phyloP scores from a whole-genome alignment of 192 early-diverging fungal species.

The Podila clonocystis region DNA sequence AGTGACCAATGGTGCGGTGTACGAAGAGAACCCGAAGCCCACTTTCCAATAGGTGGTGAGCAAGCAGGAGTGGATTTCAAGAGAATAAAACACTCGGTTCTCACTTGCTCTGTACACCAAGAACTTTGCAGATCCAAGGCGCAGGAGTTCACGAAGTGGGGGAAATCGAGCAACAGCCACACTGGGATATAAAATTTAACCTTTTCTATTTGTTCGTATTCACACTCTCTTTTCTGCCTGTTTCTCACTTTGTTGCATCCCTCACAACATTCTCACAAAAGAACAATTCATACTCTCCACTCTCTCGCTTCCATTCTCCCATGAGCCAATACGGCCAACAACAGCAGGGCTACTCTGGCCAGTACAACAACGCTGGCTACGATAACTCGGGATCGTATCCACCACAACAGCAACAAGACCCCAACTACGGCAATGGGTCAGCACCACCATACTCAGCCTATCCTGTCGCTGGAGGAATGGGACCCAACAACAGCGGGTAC shows the following conservation, averaged over 20 bases:
- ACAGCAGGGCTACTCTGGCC: conserved; percentile 12
- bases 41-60: background rate
- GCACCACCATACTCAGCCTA: conserved; percentile 29
- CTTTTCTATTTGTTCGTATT: background rate
- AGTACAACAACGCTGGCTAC: conserved; percentile 6
- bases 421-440: background rate
- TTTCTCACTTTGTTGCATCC: background rate
- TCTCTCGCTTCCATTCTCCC: background rate
- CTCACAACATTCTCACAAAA: background rate
- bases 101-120: too few relatives aligned
- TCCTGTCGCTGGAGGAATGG: conserved; percentile 14
- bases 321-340: conserved; percentile 30
- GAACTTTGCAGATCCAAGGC: too few relatives aligned
- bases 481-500: background rate
- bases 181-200: too few relatives aligned
- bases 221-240: background rate
- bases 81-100: too few relatives aligned
- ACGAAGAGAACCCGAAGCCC: conserved; percentile 23
- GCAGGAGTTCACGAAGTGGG: too few relatives aligned
- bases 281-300: background rate
- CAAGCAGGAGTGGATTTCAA: background rate
- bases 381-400: background rate
- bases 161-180: too few relatives aligned
- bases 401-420: conserved; percentile 7
- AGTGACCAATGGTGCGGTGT: conserved; percentile 33